A percentile compares a stretch with the other conserved stretches of the same genome.
Evolutionary conservation across 257 asterid species (phyloP).

Genomic region (Solanum dulcamara): DNA sequence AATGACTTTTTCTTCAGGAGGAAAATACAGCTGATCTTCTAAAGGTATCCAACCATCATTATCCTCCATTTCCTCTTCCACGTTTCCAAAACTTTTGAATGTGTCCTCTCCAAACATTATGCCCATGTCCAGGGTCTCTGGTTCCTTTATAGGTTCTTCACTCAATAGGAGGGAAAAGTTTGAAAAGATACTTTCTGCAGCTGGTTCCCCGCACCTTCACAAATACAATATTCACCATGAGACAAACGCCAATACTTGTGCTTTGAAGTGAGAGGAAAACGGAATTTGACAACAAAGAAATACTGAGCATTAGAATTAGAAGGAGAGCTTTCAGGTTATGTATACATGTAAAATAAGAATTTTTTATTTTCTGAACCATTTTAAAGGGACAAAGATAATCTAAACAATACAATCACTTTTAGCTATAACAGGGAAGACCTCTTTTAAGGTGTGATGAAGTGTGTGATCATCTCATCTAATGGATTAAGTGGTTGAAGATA

Average conservation of each 20-base stretch:
- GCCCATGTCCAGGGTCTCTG: constrained; percentile 51
- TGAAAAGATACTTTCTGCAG: constrained; percentile 62
- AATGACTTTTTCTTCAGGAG: constrained; percentile 35
- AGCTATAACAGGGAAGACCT: neutral
- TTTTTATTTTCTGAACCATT: neutral
- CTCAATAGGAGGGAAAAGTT: constrained; percentile 53
- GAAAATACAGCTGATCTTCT: constrained; percentile 76
- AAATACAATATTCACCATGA: neutral
- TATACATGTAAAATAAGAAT: neutral
- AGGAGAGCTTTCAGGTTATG: neutral
- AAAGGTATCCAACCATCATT: constrained; percentile 36
- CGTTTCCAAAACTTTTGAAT: neutral
- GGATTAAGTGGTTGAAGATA: neutral
- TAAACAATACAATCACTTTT: neutral
- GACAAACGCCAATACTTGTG: neutral
- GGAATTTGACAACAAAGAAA: neutral
- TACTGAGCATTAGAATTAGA: neutral
- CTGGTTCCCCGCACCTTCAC: constrained; percentile 77
- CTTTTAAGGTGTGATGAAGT: neutral
- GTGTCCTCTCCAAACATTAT: constrained; percentile 40
- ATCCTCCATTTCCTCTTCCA: constrained; percentile 23
- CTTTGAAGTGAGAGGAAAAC: neutral
- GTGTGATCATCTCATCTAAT: neutral
- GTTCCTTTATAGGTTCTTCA: constrained; percentile 62
- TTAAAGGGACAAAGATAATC: neutral